Evolutionary conservation across 176 grass and related monocot species (phyloP).

Genomic region (Aechmea fasciata): DNA sequence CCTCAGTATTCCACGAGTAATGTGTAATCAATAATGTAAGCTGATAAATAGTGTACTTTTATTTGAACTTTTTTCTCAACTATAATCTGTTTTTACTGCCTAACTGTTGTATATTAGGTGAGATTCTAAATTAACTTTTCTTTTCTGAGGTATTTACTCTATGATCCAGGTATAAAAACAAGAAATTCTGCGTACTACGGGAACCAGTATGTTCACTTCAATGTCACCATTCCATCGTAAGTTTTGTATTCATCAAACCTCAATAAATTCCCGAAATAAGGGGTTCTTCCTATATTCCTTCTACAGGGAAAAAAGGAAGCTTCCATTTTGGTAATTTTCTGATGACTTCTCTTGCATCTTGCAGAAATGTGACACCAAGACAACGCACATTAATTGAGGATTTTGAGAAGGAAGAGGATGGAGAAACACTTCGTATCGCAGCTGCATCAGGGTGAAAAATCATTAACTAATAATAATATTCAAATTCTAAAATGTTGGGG

Average conservation of each 20-base stretch:
- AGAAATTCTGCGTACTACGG: conserved; percentile 47
- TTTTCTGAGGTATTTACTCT: neutral
- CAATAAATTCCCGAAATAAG: neutral
- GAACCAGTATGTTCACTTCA: conserved; percentile 87
- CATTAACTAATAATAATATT: neutral
- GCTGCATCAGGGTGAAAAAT: conserved; percentile 43
- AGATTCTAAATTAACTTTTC: neutral
- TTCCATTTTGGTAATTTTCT: no score
- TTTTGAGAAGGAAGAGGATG: conserved; percentile 56
- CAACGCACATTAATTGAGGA: conserved; percentile 63
- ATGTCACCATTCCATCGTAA: conserved; percentile 61
- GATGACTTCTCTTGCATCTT: neutral
- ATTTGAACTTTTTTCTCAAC: no score
- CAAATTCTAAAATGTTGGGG: neutral
- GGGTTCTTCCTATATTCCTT: neutral
- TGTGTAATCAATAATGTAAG: no score
- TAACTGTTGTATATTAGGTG: neutral
- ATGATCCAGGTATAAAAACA: conserved; percentile 63
- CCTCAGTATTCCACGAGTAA: no score
- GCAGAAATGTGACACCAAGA: conserved; percentile 53
- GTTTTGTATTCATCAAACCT: conserved; percentile 12
- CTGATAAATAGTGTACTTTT: no score
- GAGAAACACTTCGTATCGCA: conserved; percentile 25
- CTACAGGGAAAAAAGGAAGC: neutral
- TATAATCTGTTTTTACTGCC: neutral